Evolutionary conservation across 2,329 filamentous ascomycete genomes (phyloP).

Genomic region (Beauveria bassiana): DNA sequence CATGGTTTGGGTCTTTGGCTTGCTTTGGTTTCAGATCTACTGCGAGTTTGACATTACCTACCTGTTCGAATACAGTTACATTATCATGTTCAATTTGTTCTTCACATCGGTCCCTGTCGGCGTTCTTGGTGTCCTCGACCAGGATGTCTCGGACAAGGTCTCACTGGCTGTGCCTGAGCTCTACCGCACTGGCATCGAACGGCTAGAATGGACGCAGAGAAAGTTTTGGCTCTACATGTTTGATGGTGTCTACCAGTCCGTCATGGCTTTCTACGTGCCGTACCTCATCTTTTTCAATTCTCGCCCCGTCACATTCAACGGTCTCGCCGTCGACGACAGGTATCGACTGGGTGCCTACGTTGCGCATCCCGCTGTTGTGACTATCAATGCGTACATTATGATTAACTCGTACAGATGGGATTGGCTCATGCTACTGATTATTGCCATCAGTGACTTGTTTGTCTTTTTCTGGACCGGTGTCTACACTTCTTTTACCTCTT

Average conservation of each 20-base stretch:
- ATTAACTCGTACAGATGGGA: constrained; percentile 98
- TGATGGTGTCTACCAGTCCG: constrained; percentile 90
- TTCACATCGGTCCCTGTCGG: constrained; percentile 95
- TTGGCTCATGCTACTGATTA: constrained; percentile 84
- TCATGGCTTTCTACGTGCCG: constrained; percentile 88
- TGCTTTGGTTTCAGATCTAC: constrained; percentile 97
- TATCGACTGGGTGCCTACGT: constrained; percentile 82
- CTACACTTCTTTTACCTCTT: constrained; percentile 51
- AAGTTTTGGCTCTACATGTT: constrained; percentile 98
- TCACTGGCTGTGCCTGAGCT: constrained; percentile 92
- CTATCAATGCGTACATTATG: constrained; percentile 90
- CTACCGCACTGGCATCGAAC: constrained; percentile 91
- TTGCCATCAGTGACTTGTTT: constrained; percentile 72
- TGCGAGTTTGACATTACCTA: constrained; percentile 96
- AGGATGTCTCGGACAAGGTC: constrained; percentile 91
- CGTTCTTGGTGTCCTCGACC: constrained; percentile 92
- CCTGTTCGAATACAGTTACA: constrained; percentile 96
- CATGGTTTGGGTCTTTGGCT: constrained; percentile 90
- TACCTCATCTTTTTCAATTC: constrained; percentile 69
- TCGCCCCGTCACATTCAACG: constrained; percentile 62
- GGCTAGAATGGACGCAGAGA: constrained; percentile 87
- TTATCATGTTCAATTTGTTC: constrained; percentile 89
- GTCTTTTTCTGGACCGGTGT: constrained; percentile 95
- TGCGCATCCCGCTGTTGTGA: constrained; percentile 72
- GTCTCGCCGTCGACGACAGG: constrained; percentile 69